phyloP scores from a whole-genome alignment of 2,329 filamentous ascomycete species.

The Sclerotinia trifoliorum region DNA sequence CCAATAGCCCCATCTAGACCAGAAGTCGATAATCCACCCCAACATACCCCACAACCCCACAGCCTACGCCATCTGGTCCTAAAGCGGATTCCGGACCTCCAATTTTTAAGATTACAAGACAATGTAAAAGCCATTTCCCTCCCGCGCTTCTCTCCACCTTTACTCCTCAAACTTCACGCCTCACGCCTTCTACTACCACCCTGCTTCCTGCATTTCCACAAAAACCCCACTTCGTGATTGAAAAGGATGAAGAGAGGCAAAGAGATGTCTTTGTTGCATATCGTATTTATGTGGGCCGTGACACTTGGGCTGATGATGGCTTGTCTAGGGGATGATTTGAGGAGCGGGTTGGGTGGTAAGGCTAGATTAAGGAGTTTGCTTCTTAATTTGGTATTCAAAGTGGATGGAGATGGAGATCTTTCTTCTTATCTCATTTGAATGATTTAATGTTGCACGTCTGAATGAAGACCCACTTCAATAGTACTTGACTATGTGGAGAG shows the following conservation, averaged over 20 bases:
- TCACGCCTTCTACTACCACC: constrained; percentile 4
- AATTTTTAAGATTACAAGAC: background rate
- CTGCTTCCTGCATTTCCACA: background rate
- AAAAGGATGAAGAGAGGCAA: background rate
- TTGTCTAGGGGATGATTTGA: background rate
- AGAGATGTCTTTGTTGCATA: constrained; percentile 6
- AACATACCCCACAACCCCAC: constrained; percentile 15
- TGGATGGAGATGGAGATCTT: background rate
- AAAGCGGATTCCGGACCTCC: background rate
- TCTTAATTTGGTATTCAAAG: background rate
- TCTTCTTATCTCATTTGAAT: background rate
- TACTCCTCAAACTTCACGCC: background rate
- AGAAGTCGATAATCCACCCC: background rate
- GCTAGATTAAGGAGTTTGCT: background rate
- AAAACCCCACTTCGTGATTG: constrained; percentile 6
- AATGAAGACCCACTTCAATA: background rate
- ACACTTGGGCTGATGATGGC: constrained; percentile 7
- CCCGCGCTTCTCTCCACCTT: background rate
- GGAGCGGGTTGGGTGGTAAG: background rate
- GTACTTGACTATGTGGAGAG: background rate
- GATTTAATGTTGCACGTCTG: background rate
- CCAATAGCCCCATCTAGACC: background rate
- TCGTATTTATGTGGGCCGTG: constrained; percentile 15
- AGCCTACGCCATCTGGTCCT: background rate
- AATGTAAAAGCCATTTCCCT: background rate